phyloP scores from a whole-genome alignment of 805 yeast species.

The Saccharomycopsis amapae region DNA sequence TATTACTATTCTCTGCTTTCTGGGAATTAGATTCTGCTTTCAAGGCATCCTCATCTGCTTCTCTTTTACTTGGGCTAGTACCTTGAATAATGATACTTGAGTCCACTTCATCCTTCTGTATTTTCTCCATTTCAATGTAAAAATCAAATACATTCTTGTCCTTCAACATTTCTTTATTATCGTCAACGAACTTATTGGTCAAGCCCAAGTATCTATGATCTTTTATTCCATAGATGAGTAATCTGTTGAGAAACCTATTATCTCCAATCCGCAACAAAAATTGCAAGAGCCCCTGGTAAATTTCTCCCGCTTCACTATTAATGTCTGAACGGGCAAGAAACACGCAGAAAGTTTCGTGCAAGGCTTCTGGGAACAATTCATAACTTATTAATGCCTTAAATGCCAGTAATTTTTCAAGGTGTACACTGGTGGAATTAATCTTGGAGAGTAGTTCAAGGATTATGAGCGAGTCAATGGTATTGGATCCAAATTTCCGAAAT shows the following conservation, averaged over 20 bases:
- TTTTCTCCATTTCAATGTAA: neutral
- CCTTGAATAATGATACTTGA: too few species aligned
- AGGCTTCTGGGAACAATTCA: neutral
- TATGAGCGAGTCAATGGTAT: neutral
- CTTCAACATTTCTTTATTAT: conserved; percentile 10
- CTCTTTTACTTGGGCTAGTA: too few species aligned
- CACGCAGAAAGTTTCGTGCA: neutral
- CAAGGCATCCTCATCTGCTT: too few species aligned
- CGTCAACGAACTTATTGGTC: conserved; percentile 15
- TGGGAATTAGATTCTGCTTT: too few species aligned
- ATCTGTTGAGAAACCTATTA: neutral
- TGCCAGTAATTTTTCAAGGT: neutral
- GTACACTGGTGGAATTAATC: neutral
- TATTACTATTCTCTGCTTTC: too few species aligned
- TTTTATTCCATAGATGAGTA: neutral
- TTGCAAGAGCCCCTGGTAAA: neutral
- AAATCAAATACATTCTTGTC: neutral
- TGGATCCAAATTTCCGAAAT: neutral
- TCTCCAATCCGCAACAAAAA: neutral
- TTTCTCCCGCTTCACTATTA: neutral
- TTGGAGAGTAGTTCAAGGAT: neutral
- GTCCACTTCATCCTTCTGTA: neutral
- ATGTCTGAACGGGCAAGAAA: neutral
- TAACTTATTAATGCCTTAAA: neutral
- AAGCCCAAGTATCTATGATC: conserved; percentile 4